These are phyloP conservation scores for Cenchrus purpureus DNA, from an alignment of 176 grass and related monocot species.

Conservation along the genomic window DNA sequence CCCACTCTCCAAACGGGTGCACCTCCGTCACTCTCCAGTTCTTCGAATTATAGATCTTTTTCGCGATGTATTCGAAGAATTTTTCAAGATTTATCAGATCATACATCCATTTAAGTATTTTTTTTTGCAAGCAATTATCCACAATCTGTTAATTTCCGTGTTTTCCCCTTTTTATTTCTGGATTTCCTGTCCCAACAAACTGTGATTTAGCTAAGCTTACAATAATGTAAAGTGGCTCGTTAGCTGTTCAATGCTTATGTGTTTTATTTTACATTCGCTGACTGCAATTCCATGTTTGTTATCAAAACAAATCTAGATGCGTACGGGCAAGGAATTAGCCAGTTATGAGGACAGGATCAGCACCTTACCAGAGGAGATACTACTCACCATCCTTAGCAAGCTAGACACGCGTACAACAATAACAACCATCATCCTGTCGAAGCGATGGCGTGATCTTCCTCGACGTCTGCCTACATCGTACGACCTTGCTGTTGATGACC, in stretches of 20 bases:
- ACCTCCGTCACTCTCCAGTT: background rate
- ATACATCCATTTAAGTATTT: background rate
- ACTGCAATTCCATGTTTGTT: background rate
- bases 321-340: background rate
- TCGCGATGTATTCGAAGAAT: background rate
- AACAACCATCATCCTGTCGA: conserved; percentile 18
- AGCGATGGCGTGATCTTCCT: conserved; percentile 38
- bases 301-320: background rate
- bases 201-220: too few relatives aligned
- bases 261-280: background rate
- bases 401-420: background rate
- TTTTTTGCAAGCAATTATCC: too few relatives aligned
- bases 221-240: too few relatives aligned
- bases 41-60: background rate
- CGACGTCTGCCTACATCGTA: background rate
- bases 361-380: conserved; percentile 23
- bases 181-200: too few relatives aligned
- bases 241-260: too few relatives aligned
- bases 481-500: background rate
- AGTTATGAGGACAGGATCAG: conserved; percentile 19
- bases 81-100: background rate
- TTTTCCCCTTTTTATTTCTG: too few relatives aligned
- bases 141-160: too few relatives aligned
- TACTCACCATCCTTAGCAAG: background rate
- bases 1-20: too few relatives aligned